A percentile compares a stretch with the other conserved stretches of the same genome.
phyloP scores from a whole-genome alignment of 495 filamentous ascomycete genomes.

The Penicillium argentinense region DNA sequence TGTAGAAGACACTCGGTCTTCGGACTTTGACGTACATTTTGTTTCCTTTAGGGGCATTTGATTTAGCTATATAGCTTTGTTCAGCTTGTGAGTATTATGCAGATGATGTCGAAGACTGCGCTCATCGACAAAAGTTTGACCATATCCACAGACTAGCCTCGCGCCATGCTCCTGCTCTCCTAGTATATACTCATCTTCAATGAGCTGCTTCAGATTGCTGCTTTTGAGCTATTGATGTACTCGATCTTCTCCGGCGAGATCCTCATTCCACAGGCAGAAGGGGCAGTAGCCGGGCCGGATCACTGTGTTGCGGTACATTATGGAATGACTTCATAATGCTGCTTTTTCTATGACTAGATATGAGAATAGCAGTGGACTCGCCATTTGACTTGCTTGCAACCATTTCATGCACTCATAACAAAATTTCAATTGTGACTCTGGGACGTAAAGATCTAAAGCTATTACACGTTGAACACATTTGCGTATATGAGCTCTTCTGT shows the following conservation, averaged over 20 bases:
- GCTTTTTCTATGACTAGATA: constrained; percentile 14
- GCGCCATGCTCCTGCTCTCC: not conserved
- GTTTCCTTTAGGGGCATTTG: constrained; percentile 12
- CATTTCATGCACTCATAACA: constrained; percentile 23
- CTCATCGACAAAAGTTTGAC: constrained; percentile 12
- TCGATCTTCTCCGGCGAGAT: constrained; percentile 10
- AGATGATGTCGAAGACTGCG: constrained; percentile 19
- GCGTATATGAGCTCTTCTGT: constrained; percentile 22
- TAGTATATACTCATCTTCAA: constrained; percentile 18
- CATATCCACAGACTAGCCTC: constrained; percentile 8
- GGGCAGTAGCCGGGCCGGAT: no score
- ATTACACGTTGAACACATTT: constrained; percentile 12
- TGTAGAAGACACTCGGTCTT: constrained; percentile 5
- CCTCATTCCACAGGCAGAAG: no score
- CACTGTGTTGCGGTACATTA: constrained; percentile 20
- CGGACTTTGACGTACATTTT: constrained; percentile 10
- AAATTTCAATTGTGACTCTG: constrained; percentile 12
- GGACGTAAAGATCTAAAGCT: constrained; percentile 7
- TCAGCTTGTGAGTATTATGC: constrained; percentile 12
- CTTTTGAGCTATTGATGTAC: constrained; percentile 16
- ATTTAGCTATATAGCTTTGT: constrained; percentile 21
- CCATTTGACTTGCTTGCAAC: constrained; percentile 11
- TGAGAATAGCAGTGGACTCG: constrained; percentile 11
- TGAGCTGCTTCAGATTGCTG: constrained; percentile 17
- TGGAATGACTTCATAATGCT: constrained; percentile 22